These are phyloP conservation scores for Chalaropsis ovoidea DNA, from an alignment of 2,329 filamentous ascomycete species.

Conservation along the genomic window DNA sequence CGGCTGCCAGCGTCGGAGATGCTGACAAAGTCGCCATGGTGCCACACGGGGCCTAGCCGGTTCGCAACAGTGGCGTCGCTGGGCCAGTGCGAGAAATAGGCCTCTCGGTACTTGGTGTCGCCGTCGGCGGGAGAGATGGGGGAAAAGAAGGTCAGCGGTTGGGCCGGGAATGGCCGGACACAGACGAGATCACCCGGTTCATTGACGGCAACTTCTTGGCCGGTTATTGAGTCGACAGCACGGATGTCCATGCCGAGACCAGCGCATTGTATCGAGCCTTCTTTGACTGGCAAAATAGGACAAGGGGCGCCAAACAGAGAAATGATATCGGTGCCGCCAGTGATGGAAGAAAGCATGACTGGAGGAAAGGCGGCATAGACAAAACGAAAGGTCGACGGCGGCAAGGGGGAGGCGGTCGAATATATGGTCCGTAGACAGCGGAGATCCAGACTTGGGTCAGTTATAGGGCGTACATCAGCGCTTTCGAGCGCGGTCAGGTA, in stretches of 20 bases:
- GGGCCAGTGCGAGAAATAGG: conserved; percentile 55
- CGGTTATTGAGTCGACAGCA: conserved; percentile 49
- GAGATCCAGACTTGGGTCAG: conserved; percentile 48
- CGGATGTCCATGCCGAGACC: conserved; percentile 70
- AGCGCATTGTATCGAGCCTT: conserved; percentile 66
- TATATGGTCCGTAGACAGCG: conserved; percentile 71
- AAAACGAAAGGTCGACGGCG: conserved; percentile 85
- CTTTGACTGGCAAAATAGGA: conserved; percentile 60
- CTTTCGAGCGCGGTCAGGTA: conserved; percentile 88
- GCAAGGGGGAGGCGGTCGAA: conserved; percentile 83
- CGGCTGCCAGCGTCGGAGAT: conserved; percentile 57
- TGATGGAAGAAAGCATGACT: conserved; percentile 84
- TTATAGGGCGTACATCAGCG: conserved; percentile 43
- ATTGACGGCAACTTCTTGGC: conserved; percentile 46
- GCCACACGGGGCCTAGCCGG: conserved; percentile 56
- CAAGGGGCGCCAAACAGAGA: conserved; percentile 85
- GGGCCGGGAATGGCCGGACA: conserved; percentile 74
- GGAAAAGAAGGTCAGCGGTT: conserved; percentile 85
- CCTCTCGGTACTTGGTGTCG: conserved; percentile 64
- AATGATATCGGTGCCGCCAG: conserved; percentile 92
- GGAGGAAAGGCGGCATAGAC: conserved; percentile 74
- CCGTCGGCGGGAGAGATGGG: conserved; percentile 37
- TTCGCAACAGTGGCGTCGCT: neutral
- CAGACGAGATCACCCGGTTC: conserved; percentile 84
- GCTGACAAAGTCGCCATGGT: conserved; percentile 84